phyloP scores from a whole-genome alignment of 768 basidiomycete genomes.

The Xerocomus potaroensis region DNA sequence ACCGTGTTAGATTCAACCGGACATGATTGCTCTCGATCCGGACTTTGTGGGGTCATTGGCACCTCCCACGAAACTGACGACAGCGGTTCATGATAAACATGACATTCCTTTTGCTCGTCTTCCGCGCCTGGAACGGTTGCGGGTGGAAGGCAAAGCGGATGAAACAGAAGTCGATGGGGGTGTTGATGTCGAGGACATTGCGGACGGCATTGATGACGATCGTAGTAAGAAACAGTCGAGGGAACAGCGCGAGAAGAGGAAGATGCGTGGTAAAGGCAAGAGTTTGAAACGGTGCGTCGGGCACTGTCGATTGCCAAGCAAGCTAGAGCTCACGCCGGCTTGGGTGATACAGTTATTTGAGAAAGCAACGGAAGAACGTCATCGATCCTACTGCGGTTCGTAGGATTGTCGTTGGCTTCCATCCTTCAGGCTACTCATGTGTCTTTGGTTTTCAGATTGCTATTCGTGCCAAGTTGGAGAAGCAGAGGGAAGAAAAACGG shows the following conservation, averaged over 20 bases:
- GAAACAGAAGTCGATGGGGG: constrained; percentile 47
- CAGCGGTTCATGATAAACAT: constrained; percentile 39
- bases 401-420: not conserved
- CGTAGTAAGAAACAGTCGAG: constrained; percentile 23
- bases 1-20: constrained; percentile 70
- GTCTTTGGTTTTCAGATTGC: constrained; percentile 38
- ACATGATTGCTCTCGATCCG: constrained; percentile 83
- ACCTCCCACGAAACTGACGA: constrained; percentile 56
- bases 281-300: constrained; percentile 64
- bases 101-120: constrained; percentile 66
- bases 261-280: constrained; percentile 86
- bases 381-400: constrained; percentile 76
- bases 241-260: constrained; percentile 54
- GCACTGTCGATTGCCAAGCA: not conserved
- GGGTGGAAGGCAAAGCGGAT: constrained; percentile 70
- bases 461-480: constrained; percentile 62
- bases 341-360: constrained; percentile 47
- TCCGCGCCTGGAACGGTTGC: constrained; percentile 60
- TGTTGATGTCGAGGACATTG: constrained; percentile 35
- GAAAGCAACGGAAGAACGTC: constrained; percentile 94
- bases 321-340: not conserved
- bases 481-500: constrained; percentile 46
- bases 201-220: constrained; percentile 30
- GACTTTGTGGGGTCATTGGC: constrained; percentile 71
- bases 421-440: not conserved